These are phyloP conservation scores for Populus nigra DNA, from an alignment of 345 rosid genomes.

Conservation along the genomic window DNA sequence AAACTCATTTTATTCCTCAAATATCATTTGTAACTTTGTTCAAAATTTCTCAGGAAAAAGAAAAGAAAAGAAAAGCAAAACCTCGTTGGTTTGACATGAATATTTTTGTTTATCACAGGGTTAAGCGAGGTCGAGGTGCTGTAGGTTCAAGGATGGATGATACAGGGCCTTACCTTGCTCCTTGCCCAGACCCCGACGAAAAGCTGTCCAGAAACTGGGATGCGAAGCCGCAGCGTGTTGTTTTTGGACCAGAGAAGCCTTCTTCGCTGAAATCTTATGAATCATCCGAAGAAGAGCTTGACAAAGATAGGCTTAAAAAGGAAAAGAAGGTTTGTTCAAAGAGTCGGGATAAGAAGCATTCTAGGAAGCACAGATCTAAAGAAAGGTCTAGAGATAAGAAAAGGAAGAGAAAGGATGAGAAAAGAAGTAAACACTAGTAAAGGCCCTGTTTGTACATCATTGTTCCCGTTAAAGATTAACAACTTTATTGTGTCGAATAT, in stretches of 20 bases:
- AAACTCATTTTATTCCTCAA: background rate
- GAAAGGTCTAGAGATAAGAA: conserved; percentile 41
- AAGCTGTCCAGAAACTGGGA: conserved; percentile 25
- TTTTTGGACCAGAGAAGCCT: conserved; percentile 58
- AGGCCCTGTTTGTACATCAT: background rate
- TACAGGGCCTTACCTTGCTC: conserved; percentile 73
- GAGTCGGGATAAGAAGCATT: conserved; percentile 44
- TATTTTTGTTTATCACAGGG: conserved; percentile 37
- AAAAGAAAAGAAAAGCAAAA: background rate
- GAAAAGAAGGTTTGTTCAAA: conserved; percentile 28
- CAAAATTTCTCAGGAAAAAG: background rate
- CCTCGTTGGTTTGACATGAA: background rate
- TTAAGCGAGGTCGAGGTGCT: conserved; percentile 85
- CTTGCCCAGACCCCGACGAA: conserved; percentile 25
- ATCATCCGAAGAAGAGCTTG: conserved; percentile 42
- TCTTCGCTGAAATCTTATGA: conserved; percentile 21
- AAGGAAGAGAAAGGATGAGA: conserved; percentile 36
- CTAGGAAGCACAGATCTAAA: conserved; percentile 46
- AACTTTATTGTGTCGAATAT: background rate
- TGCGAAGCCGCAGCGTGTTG: conserved; percentile 24
- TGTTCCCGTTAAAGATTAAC: background rate
- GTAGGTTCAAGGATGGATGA: conserved; percentile 94
- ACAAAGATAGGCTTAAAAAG: conserved; percentile 30
- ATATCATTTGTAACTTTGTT: background rate
- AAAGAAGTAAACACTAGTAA: conserved; percentile 32